Base-by-base conservation (phyloP, 2,329 filamentous ascomycete species). In the Cercospora berteroae region DNA sequence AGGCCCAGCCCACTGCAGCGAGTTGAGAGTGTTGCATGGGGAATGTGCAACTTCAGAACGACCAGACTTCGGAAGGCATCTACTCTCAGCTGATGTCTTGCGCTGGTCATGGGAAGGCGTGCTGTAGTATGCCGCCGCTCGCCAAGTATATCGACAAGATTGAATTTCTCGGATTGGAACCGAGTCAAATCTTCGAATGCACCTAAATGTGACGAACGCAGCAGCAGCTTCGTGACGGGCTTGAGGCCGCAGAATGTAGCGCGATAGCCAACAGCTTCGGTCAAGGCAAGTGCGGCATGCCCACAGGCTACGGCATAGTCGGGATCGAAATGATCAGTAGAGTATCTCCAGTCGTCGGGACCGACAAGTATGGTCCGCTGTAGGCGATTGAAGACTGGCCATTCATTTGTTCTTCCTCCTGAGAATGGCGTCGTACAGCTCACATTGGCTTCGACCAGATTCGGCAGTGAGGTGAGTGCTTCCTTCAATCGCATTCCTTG, bases 391-490 rank as follows among this genome's bases (percentile, higher is more conserved):
- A 70, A 74, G 5, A 73, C 66, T 9, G 67, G 71, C 64, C 62
- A 67, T 9, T 65, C 39, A 55, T 71, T 67, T 23, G 65, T 42
- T 42, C 36, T 67, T 6, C 56, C 36, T 23, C 62, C 62, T 56
- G 60, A 29, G 42, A 70, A 71, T 36, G 64, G 66, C 33, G 44
- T 67, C 42, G 65, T 65, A 27, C 52, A 67, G 29, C 60, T 61
- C n/a, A 72, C 64, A 27, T 65, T 42, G 13, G 68, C 68, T 60
- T 70, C 60, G 6, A 48, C 44, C 5, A 74, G 44, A 52, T 72
- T 74, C 3, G 70, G 72, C 25, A 76, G 65, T 20, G 67, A 59
- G 13, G 70, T 60, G 9, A 74, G 39, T 23, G 65, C 65, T 3
- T 73, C 70, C 16, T 67, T 67, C 55, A 76, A 63, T 5, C 42